phyloP scores from a whole-genome alignment of 768 basidiomycete genomes.

The Clitopilus passeckerianus region DNA sequence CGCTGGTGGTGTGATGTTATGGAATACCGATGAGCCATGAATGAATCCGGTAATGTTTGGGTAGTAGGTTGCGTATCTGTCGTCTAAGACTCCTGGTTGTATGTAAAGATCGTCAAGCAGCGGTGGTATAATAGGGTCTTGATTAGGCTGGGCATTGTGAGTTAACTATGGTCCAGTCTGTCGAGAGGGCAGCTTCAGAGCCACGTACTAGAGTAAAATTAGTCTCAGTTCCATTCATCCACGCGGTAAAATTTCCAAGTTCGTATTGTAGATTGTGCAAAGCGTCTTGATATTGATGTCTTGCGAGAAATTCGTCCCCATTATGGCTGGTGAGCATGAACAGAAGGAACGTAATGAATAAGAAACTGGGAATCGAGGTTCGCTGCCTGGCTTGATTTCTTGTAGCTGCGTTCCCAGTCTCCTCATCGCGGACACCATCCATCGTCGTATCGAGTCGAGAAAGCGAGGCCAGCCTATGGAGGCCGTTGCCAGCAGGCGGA shows the following conservation, averaged over 20 bases:
- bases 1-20: conserved; percentile 56
- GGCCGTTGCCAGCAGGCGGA: neutral
- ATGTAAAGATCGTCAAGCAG: conserved; percentile 47
- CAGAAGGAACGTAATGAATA: conserved; percentile 69
- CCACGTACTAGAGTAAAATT: conserved; percentile 58
- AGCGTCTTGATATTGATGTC: conserved; percentile 65
- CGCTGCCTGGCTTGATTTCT: conserved; percentile 34
- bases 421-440: conserved; percentile 28
- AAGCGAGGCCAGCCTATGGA: neutral
- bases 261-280: conserved; percentile 53
- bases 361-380: conserved; percentile 65
- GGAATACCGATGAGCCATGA: conserved; percentile 53
- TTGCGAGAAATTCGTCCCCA: conserved; percentile 59
- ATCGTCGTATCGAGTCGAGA: conserved; percentile 17
- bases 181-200: neutral
- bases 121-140: conserved; percentile 34
- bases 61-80: conserved; percentile 53
- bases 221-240: conserved; percentile 62
- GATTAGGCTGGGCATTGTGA: conserved; percentile 35
- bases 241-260: conserved; percentile 69
- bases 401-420: conserved; percentile 27
- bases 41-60: conserved; percentile 77
- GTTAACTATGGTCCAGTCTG: too few species aligned
- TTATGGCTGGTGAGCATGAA: conserved; percentile 78
- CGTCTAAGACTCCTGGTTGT: conserved; percentile 38